phyloP scores from a whole-genome alignment of 495 filamentous ascomycete genomes.

The Tetracladium marchalianum region DNA sequence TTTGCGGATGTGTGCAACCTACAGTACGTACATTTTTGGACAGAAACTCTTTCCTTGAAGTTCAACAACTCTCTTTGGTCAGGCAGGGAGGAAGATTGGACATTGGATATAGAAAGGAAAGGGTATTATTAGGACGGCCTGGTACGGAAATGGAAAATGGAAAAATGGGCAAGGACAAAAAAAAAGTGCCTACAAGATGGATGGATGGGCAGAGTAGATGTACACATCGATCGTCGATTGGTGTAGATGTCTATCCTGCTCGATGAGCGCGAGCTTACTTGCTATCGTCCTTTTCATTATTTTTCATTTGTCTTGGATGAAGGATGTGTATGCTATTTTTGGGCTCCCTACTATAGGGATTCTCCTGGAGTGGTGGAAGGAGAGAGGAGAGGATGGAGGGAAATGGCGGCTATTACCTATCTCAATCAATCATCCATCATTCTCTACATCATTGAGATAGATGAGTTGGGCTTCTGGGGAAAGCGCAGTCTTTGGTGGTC shows the following conservation, averaged over 20 bases:
- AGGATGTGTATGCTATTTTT: neutral
- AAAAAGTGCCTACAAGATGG: neutral
- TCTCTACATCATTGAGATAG: conserved; percentile 1
- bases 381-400: neutral
- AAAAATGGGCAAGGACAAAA: neutral
- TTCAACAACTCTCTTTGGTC: neutral
- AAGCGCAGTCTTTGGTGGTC: conserved; percentile 19
- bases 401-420: conserved; percentile 20
- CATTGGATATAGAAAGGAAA: neutral
- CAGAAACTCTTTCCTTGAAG: neutral
- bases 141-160: neutral
- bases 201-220: neutral
- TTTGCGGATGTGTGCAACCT: neutral
- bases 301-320: neutral
- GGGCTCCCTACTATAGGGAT: no score
- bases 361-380: neutral
- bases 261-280: neutral
- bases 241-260: neutral
- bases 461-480: conserved; percentile 12
- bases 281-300: neutral
- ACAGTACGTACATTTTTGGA: neutral
- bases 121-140: neutral
- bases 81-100: neutral
- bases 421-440: neutral
- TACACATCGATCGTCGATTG: neutral